These are phyloP conservation scores for Pestalotiopsis sp. DNA, from an alignment of 2,329 filamentous ascomycete species.

Conservation along the genomic window DNA sequence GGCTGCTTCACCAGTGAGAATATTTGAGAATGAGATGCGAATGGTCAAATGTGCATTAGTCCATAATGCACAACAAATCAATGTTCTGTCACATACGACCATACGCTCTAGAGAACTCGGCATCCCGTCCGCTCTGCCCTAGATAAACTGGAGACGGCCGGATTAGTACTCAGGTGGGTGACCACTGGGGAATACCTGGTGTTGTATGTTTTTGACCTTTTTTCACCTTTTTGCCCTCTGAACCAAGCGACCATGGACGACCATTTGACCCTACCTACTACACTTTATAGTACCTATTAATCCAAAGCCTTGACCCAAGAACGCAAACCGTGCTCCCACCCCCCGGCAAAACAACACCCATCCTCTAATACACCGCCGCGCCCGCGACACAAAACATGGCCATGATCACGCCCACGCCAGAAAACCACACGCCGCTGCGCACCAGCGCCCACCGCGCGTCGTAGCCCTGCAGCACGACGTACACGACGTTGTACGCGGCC, in stretches of 20 bases:
- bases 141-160: too few relatives aligned
- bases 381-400: conserved; percentile 17
- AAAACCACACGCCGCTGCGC: conserved; percentile 18
- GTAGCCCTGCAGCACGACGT: conserved; percentile 19
- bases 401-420: conserved; percentile 16
- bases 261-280: background rate
- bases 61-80: too few relatives aligned
- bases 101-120: too few relatives aligned
- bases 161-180: too few relatives aligned
- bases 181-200: too few relatives aligned
- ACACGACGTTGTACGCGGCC: conserved; percentile 17
- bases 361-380: conserved; percentile 10
- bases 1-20: too few relatives aligned
- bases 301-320: background rate
- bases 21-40: background rate
- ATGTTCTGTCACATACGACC: background rate
- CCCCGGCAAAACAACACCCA: background rate
- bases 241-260: background rate
- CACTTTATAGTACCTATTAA: too few relatives aligned
- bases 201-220: background rate
- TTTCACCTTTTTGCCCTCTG: background rate
- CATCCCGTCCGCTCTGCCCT: too few relatives aligned
- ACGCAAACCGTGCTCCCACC: background rate
- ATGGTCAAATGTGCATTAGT: too few relatives aligned
- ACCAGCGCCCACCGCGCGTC: conserved; percentile 18